These are phyloP conservation scores for Domatiomyces globalis DNA, from an alignment of 2,329 filamentous ascomycete genomes.

Conservation along the genomic window DNA sequence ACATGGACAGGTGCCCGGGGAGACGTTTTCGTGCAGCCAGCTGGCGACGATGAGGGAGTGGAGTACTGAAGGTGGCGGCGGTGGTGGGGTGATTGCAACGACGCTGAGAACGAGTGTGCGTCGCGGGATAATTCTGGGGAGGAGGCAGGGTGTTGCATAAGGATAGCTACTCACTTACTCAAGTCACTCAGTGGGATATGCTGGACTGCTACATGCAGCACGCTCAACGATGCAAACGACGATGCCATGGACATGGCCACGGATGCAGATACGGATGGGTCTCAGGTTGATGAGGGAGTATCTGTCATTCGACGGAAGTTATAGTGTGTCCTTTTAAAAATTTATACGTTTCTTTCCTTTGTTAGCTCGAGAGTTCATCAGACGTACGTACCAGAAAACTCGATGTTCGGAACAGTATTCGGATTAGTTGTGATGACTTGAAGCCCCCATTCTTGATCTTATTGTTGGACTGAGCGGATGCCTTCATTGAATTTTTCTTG, in stretches of 20 bases:
- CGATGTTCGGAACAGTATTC: neutral
- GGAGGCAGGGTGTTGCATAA: no score
- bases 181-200: no score
- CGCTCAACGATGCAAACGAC: no score
- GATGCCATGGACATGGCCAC: no score
- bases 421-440: neutral
- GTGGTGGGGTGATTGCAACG: neutral
- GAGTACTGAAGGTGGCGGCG: no score
- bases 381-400: neutral
- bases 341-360: neutral
- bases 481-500: neutral
- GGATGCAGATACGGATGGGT: no score
- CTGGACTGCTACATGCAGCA: no score
- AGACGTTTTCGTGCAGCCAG: neutral
- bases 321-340: neutral
- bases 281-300: neutral
- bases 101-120: neutral
- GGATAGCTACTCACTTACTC: no score
- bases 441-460: no score
- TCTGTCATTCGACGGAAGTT: neutral
- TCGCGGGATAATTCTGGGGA: no score
- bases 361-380: neutral
- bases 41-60: neutral
- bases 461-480: neutral
- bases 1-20: no score